Percentiles rank a stretch among this genome's conserved stretches.
Evolutionary conservation across 2,329 filamentous ascomycete genomes (phyloP).

Genomic region (Xenoacremonium recifei): DNA sequence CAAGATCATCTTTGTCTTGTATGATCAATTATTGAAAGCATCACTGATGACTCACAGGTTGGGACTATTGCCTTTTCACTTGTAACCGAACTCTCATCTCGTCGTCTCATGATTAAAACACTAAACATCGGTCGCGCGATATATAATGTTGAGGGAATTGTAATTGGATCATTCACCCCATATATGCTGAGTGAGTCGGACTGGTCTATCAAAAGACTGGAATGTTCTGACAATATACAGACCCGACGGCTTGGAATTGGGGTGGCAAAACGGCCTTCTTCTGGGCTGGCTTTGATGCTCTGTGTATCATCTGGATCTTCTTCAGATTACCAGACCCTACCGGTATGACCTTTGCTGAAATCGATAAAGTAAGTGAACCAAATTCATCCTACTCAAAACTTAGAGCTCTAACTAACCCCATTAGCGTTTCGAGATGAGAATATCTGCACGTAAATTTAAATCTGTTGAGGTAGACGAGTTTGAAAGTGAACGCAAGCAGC

Average conservation of each 20-base stretch:
- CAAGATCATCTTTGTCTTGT: too few relatives aligned
- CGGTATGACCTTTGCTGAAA: conserved; percentile 27
- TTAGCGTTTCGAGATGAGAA: too few relatives aligned
- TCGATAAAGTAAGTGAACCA: too few relatives aligned
- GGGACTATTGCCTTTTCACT: conserved; percentile 41
- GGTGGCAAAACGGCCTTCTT: conserved; percentile 31
- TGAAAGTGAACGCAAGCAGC: too few relatives aligned
- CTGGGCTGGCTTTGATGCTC: conserved; percentile 19
- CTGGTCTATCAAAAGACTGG: too few relatives aligned
- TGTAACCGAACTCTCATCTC: conserved; percentile 38
- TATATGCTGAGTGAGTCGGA: conserved; percentile 30
- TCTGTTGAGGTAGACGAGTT: too few relatives aligned
- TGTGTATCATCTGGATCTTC: conserved; percentile 27
- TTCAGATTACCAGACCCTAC: conserved; percentile 31
- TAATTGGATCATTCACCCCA: conserved; percentile 26
- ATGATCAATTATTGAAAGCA: too few relatives aligned
- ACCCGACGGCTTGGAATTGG: conserved; percentile 28
- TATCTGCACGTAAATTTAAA: too few relatives aligned
- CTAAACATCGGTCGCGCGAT: conserved; percentile 35
- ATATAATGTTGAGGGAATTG: conserved; percentile 21
- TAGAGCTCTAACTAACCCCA: too few relatives aligned
- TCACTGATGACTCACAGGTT: too few relatives aligned
- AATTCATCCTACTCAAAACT: too few relatives aligned
- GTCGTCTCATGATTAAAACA: conserved; percentile 39
- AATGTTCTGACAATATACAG: too few relatives aligned